Evolutionary conservation across 164 flowering plant genomes (phyloP), one percentile per base, ranked within the genome.

Genomic region (Magnolia changhungtana): DNA sequence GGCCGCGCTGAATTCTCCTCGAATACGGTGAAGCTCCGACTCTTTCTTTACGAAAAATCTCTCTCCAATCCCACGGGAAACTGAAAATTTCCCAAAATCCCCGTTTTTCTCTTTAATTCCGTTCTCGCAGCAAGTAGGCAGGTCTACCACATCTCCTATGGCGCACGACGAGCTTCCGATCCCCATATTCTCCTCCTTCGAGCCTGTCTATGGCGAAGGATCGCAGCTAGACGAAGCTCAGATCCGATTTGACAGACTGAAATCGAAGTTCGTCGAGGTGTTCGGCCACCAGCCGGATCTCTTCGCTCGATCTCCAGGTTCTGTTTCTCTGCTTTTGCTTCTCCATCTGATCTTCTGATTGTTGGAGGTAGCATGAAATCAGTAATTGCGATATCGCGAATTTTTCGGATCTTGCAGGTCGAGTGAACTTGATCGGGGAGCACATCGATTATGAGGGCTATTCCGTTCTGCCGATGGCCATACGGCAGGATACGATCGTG

Each of bases 391-490:
- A 8, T 45, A 27, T 19, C 7, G 50, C 16, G 64, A 29, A 74
- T 23, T 23, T 4, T 24, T 74, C n/a, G 11, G 45, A 68, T 8
- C 51, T 16, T 8, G 6, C 18, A 93, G 97, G 98, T 79, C 87
- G 99, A 82, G 99, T 96, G 78, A 96, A 96, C 71, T 88, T 96
- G 95, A 94, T 96, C 8, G 98, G 99, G 11, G 99, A 96, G 81
- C 99, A 96, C 78, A 90, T 96, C 74, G 99, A 96, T 63, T 92
- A 96, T 78, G 97, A 96, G 78, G 98, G 99, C 0, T 96, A 96
- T 76, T 96, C 99, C 13, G 99, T 96, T 82, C 76, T 95, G 87
- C 99, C 99, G 13, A 95, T 95, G 99, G 99, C 98, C 1, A 95
- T 95, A 11, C 80, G 97, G 16, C 97, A 92, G 71, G 99, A 95